Conservation (phyloP, 2,329 filamentous ascomycete genomes). For the Blastomyces gilchristii region DNA sequence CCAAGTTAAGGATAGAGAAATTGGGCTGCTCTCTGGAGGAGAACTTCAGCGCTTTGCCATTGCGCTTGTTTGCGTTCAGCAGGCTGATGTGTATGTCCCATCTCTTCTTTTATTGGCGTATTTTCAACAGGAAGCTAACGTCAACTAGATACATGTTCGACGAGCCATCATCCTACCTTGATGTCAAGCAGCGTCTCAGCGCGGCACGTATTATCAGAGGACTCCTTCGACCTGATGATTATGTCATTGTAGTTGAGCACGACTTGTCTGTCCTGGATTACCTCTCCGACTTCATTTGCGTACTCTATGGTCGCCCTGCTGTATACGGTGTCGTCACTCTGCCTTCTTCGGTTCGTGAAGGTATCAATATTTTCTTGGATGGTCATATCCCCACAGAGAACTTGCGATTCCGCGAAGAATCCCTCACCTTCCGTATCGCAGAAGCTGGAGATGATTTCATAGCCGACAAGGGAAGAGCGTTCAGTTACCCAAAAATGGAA, state of each 20-base stretch:
- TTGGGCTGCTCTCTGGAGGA: slow-evolving; percentile 84
- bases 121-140: slow-evolving; percentile 6
- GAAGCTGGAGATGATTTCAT: slow-evolving; percentile 84
- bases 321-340: slow-evolving; percentile 97
- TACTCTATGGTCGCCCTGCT: slow-evolving; percentile 89
- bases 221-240: slow-evolving; percentile 77
- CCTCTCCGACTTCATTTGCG: slow-evolving; percentile 95
- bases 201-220: slow-evolving; percentile 88
- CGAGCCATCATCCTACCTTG: slow-evolving; percentile 95
- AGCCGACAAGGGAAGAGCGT: slow-evolving; percentile 72
- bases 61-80: slow-evolving; percentile 86
- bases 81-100: slow-evolving; percentile 66
- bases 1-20: slow-evolving; percentile 85
- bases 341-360: slow-evolving; percentile 90
- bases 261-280: slow-evolving; percentile 98
- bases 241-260: slow-evolving; percentile 98
- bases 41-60: slow-evolving; percentile 98
- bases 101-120: background rate
- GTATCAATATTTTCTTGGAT: slow-evolving; percentile 98
- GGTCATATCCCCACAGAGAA: slow-evolving; percentile 98
- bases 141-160: slow-evolving; percentile 86
- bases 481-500: slow-evolving; percentile 79
- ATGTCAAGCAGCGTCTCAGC: slow-evolving; percentile 96
- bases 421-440: slow-evolving; percentile 85
- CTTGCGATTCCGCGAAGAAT: slow-evolving; percentile 94